Evolutionary conservation across 768 basidiomycete species (phyloP), one percentile per base, ranked within the genome.

Genomic region (Mycena latifolia): DNA sequence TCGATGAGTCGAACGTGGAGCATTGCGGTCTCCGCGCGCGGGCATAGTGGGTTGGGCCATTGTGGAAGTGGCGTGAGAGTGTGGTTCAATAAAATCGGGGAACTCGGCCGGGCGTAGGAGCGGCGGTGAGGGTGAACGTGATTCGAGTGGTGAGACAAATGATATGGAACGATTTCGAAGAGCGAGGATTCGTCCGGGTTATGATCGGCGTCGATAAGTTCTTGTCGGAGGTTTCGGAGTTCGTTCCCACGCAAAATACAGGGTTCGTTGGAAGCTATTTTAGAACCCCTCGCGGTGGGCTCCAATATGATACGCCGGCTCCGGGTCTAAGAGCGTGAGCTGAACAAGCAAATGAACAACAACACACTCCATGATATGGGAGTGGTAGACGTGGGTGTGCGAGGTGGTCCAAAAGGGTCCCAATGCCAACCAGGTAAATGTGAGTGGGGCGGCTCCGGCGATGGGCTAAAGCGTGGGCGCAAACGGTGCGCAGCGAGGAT

Each of bases 281-380:
- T 37, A 15, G 41, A 27, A 61, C 37, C 65, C 65, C 65, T 62
- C 60, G 65, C 65, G 54, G 63, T 62, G 70, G 68, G 48, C 69
- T 66, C 57, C 54, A 46, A 55, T 51, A 63, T 63, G 61, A 55
- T 46, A 28, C 5, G 51, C 52, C 51, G 35, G 37, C 61, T 24
- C 37, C 50, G 48, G 27, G 56, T 3, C 45, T 47, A 20, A 3
- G 56, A 58, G 56, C 56, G 56, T 4, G 56, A 58, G 56, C 46
- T 58, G 12, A 58, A 47, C n/a, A n/a, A n/a, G n/a, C n/a, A n/a
- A n/a, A n/a, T n/a, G n/a, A n/a, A n/a, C n/a, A n/a, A n/a, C n/a
- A n/a, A n/a, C n/a, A n/a, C n/a, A n/a, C n/a, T n/a, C n/a, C n/a
- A n/a, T n/a, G n/a, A n/a, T n/a, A n/a, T n/a, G n/a, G n/a, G n/a